phyloP scores from a whole-genome alignment of 129 eudicot species.

The Flaveria ramosissima region DNA sequence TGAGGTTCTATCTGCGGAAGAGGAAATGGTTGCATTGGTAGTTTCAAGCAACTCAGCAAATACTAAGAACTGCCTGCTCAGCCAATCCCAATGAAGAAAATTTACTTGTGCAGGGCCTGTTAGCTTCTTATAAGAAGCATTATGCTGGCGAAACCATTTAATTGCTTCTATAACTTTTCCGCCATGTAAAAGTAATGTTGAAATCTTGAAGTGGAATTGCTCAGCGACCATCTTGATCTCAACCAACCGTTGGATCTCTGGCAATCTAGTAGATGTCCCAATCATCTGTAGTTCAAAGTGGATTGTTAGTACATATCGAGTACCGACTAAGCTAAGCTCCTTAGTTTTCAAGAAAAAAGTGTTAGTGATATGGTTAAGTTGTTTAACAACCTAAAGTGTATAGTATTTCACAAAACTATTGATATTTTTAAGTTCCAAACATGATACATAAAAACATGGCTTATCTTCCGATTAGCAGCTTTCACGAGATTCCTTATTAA shows the following conservation, averaged over 20 bases:
- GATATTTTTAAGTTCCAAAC: not conserved
- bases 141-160: constrained; percentile 80
- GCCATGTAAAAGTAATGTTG: constrained; percentile 85
- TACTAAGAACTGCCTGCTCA: constrained; percentile 83
- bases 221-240: constrained; percentile 91
- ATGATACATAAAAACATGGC: constrained; percentile 6
- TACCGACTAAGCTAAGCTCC: constrained; percentile 2
- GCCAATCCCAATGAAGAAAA: constrained; percentile 95
- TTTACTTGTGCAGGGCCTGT: constrained; percentile 64
- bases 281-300: constrained; percentile 63
- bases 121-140: constrained; percentile 63
- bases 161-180: constrained; percentile 89
- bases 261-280: constrained; percentile 86
- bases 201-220: constrained; percentile 79
- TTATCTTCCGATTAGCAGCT: not conserved
- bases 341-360: not conserved
- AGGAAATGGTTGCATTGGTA: constrained; percentile 59
- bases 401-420: constrained; percentile 17
- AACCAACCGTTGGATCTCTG: constrained; percentile 81
- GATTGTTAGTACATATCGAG: constrained; percentile 15
- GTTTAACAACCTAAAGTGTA: constrained; percentile 14
- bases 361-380: not conserved
- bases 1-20: constrained; percentile 49
- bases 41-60: constrained; percentile 93
- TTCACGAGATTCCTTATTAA: not conserved